These are phyloP conservation scores for Saccharomycopsis hybrid DNA, from an alignment of 1,139 yeast species.

Conservation along the genomic window DNA sequence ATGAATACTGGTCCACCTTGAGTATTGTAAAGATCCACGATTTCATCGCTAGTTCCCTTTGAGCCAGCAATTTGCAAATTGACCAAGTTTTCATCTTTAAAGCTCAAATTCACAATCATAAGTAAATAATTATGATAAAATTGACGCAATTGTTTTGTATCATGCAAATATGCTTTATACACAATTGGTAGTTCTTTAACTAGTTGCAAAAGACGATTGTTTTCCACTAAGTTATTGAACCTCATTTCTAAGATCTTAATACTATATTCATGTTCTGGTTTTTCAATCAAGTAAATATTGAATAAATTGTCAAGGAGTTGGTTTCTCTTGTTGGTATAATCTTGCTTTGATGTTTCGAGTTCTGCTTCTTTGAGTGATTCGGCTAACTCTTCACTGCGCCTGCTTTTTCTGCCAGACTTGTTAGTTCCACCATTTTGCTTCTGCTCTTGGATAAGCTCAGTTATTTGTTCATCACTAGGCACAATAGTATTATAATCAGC, in stretches of 20 bases:
- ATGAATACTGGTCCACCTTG: constrained; percentile 11
- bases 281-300: constrained; percentile 4
- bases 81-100: not conserved
- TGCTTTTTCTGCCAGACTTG: no score
- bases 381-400: no score
- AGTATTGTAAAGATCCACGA: not conserved
- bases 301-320: constrained; percentile 15
- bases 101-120: constrained; percentile 6
- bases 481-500: constrained; percentile 14
- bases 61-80: not conserved
- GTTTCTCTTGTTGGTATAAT: not conserved
- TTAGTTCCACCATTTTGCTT: not conserved
- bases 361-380: not conserved
- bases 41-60: not conserved
- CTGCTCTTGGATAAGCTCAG: not conserved
- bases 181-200: constrained; percentile 16
- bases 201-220: constrained; percentile 7
- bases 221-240: constrained; percentile 3
- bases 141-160: not conserved
- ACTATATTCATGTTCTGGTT: not conserved
- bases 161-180: constrained; percentile 8
- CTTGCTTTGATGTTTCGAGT: not conserved
- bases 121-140: constrained; percentile 9
- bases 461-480: constrained; percentile 3
- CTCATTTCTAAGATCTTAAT: not conserved